These are phyloP conservation scores for Chrysochromulina tobinii DNA, from an alignment of 78 protist species.

Conservation along the genomic window DNA sequence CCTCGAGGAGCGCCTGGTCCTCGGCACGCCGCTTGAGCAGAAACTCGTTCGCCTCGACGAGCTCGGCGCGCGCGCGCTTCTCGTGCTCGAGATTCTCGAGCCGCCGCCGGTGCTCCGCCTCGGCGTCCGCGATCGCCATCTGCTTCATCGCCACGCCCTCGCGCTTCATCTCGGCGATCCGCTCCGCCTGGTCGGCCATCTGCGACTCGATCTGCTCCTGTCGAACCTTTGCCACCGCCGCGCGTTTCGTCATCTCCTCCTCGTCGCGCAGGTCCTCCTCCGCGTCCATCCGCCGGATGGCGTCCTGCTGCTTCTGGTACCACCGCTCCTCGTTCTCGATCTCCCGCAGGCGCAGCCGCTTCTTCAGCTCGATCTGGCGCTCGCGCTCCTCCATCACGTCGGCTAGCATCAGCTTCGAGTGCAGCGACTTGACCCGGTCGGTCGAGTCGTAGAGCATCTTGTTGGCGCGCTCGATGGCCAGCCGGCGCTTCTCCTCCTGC, in stretches of 20 bases:
- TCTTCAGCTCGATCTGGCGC: neutral
- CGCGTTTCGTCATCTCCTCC: neutral
- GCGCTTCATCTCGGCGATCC: neutral
- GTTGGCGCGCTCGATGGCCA: conserved; percentile 21
- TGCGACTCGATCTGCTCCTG: neutral
- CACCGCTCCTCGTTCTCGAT: neutral
- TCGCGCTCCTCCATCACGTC: neutral
- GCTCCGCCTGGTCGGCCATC: too few species aligned
- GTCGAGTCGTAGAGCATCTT: conserved; percentile 31
- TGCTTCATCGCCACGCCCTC: neutral
- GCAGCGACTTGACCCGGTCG: conserved; percentile 28
- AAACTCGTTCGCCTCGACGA: neutral
- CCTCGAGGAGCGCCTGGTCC: neutral
- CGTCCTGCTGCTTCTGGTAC: neutral
- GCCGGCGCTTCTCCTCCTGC: conserved; percentile 19
- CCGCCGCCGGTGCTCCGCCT: neutral
- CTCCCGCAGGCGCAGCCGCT: neutral
- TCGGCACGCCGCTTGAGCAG: neutral
- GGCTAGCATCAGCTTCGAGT: neutral
- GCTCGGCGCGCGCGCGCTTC: neutral
- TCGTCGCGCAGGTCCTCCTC: conserved; percentile 27
- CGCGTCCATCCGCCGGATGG: neutral
- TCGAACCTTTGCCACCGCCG: neutral
- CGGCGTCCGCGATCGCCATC: neutral
- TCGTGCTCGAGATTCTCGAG: neutral